phyloP scores from a whole-genome alignment of 2,329 filamentous ascomycete genomes.

The Lecanicillium sp. region DNA sequence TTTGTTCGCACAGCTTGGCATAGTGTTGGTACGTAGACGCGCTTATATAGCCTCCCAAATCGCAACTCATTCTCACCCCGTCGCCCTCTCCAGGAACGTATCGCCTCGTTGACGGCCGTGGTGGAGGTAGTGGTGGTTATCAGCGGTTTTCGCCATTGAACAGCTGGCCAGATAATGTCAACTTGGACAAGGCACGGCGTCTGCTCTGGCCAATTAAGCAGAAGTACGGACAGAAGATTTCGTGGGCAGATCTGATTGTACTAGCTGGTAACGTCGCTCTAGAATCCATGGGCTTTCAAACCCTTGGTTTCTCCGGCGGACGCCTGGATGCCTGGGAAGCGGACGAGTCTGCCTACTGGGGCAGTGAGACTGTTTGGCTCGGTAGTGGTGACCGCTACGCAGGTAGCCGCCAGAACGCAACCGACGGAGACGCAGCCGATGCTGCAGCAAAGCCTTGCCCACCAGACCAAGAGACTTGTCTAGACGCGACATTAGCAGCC shows the following conservation, averaged over 20 bases:
- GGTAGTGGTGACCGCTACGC: conserved; percentile 33
- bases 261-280: conserved; percentile 71
- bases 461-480: conserved; percentile 31
- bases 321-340: conserved; percentile 69
- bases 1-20: conserved; percentile 82
- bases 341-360: conserved; percentile 74
- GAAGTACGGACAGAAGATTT: conserved; percentile 78
- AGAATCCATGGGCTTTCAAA: conserved; percentile 69
- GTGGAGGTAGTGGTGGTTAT: conserved; percentile 67
- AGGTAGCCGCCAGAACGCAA: conserved; percentile 53
- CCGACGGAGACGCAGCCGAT: too few species aligned
- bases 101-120: conserved; percentile 66
- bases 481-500: conserved; percentile 48
- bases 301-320: conserved; percentile 68
- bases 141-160: conserved; percentile 67
- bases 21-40: conserved; percentile 65
- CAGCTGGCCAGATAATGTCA: conserved; percentile 72
- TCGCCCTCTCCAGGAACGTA: too few species aligned
- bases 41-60: too few species aligned
- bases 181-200: conserved; percentile 73
- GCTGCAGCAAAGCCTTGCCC: too few species aligned
- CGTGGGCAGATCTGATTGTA: conserved; percentile 68
- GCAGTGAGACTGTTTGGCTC: conserved; percentile 66
- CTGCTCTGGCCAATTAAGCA: conserved; percentile 78
- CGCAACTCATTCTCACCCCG: too few species aligned